Conservation (phyloP, 148 eudicot genomes). For the Oxyria digyna region DNA sequence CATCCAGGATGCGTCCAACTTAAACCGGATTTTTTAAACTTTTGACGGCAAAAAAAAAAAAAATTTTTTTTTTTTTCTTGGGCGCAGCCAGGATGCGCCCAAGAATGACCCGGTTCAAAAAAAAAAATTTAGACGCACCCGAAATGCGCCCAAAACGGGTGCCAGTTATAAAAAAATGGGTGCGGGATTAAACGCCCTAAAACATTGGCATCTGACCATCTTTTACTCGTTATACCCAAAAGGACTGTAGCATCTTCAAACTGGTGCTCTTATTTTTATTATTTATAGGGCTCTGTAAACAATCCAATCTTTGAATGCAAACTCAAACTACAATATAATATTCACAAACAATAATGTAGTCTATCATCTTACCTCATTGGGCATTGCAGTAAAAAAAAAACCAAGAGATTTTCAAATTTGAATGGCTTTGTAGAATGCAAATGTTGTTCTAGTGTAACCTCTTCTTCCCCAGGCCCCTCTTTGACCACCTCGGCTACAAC, state of each 20-base stretch:
- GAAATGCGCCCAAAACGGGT: no score
- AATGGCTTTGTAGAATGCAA: conserved; percentile 2
- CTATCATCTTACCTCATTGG: background rate
- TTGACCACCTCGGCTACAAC: conserved; percentile 50
- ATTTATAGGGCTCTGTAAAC: background rate
- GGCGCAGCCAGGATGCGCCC: no score
- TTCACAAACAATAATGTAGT: background rate
- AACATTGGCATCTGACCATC: background rate
- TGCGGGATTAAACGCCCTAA: no score
- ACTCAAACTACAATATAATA: background rate
- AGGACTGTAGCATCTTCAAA: background rate
- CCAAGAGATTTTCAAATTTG: background rate
- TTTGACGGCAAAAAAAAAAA: no score
- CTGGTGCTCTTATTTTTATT: background rate
- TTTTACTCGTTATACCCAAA: conserved; percentile 2
- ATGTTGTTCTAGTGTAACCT: background rate
- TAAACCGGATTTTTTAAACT: no score
- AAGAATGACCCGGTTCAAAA: no score
- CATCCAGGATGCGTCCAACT: no score
- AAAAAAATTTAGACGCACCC: no score
- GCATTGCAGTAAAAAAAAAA: background rate
- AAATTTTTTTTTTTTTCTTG: no score
- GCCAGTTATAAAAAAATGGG: no score
- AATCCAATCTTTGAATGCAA: background rate
- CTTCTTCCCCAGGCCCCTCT: conserved; percentile 10